Conservation (phyloP, 169 alveolate species). For the Cryptosporidium xiaoi region DNA sequence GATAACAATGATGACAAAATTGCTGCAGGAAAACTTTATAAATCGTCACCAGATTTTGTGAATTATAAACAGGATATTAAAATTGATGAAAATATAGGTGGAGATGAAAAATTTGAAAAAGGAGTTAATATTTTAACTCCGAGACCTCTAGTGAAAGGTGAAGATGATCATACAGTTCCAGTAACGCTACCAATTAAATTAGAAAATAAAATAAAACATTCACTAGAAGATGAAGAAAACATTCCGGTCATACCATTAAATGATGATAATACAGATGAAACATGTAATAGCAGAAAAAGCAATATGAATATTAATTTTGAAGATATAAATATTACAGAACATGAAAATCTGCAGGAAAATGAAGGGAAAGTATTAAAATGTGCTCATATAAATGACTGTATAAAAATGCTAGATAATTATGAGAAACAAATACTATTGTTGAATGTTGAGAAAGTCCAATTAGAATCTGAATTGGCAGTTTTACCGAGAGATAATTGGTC, state of each 20-base stretch:
- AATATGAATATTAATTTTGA: conserved; percentile 3
- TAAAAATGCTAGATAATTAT: conserved; percentile 44
- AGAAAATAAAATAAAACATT: conserved; percentile 24
- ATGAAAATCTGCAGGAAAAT: not conserved
- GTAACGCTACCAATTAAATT: conserved; percentile 30
- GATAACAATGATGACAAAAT: not conserved
- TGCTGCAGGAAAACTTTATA: not conserved
- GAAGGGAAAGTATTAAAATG: not conserved
- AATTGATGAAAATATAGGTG: not conserved
- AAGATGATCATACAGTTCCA: conserved; percentile 29
- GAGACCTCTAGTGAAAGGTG: conserved; percentile 26
- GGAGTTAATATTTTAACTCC: conserved; percentile 38
- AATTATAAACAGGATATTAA: not conserved
- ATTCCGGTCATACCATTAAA: conserved; percentile 65
- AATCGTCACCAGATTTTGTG: conserved; percentile 10
- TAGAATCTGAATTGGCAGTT: conserved; percentile 45
- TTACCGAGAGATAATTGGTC: conserved; percentile 58
- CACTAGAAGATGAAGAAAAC: conserved; percentile 31
- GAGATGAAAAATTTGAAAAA: conserved; percentile 6
- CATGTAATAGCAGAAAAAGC: not conserved
- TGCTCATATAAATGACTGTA: not conserved
- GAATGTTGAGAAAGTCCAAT: conserved; percentile 61
- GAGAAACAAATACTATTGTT: conserved; percentile 58
- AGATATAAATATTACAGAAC: not conserved
- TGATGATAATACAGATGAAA: not conserved